Conservation (phyloP, 768 basidiomycete species). For the Mycena chlorophos region DNA sequence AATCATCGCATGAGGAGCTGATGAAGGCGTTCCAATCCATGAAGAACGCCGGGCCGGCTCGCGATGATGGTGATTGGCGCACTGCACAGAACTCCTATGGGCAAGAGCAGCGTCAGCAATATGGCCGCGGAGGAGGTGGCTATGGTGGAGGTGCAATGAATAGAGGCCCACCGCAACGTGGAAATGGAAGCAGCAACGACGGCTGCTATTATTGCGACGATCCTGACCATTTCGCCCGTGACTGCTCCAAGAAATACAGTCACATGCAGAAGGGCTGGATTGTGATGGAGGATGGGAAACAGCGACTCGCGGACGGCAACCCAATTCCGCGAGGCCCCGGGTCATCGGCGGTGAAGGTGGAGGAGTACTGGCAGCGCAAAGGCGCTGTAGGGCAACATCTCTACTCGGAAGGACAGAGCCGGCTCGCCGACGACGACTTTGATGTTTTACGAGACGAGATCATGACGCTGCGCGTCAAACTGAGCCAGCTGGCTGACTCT, state of each 20-base stretch:
- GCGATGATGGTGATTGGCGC: not conserved
- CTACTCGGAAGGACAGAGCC: not conserved
- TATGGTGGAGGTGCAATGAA: not conserved
- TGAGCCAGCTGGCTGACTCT: not conserved
- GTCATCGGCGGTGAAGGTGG: not conserved
- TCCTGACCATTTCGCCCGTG: not conserved
- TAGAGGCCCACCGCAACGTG: not conserved
- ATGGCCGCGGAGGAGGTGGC: not conserved
- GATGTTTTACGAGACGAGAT: not conserved
- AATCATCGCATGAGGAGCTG: not conserved
- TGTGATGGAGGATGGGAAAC: not conserved
- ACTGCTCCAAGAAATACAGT: not conserved
- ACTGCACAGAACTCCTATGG: not conserved
- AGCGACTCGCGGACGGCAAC: not conserved
- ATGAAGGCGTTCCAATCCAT: not conserved
- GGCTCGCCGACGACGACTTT: not conserved
- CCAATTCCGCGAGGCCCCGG: conserved; percentile 3
- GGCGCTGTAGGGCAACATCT: not conserved
- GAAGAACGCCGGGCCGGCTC: not conserved
- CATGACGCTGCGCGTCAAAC: not conserved
- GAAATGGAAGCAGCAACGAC: too few species aligned
- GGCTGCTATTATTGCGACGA: conserved; percentile 7
- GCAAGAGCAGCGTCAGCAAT: not conserved
- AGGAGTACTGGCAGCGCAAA: conserved; percentile 2
- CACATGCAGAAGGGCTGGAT: conserved; percentile 8